phyloP scores from a whole-genome alignment of 768 basidiomycete genomes.

The Mycena pura region DNA sequence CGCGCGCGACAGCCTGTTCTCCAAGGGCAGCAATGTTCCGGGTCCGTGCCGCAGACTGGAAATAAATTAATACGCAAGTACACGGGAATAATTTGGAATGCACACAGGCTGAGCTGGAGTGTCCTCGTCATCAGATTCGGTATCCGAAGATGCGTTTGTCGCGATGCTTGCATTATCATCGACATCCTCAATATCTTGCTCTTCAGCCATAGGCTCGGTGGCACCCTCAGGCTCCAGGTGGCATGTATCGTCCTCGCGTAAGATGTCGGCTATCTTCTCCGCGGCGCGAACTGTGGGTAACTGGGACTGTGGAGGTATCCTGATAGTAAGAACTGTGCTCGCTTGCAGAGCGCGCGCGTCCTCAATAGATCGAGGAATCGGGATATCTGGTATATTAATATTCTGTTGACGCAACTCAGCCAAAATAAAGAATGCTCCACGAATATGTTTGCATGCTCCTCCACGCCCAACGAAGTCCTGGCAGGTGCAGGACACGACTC shows the following conservation, averaged over 20 bases:
- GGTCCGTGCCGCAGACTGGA: too few species aligned
- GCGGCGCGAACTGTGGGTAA: neutral
- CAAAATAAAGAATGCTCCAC: neutral
- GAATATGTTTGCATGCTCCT: conserved; percentile 27
- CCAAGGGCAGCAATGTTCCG: too few species aligned
- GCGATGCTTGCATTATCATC: neutral
- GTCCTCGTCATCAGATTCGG: neutral
- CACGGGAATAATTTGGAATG: too few species aligned
- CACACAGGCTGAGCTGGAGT: too few species aligned
- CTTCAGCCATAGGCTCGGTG: too few species aligned
- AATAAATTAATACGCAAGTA: too few species aligned
- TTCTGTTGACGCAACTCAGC: neutral
- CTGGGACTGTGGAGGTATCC: neutral
- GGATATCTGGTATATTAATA: neutral
- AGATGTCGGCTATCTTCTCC: neutral
- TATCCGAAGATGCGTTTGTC: neutral
- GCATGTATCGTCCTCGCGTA: neutral
- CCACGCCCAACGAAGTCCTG: conserved; percentile 15
- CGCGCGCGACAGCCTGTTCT: too few species aligned
- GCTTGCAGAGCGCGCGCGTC: neutral
- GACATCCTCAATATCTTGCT: neutral
- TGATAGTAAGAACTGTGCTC: neutral
- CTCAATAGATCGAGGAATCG: neutral
- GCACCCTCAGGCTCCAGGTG: neutral
- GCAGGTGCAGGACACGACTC: conserved; percentile 14